Conservation (phyloP, 805 yeast genomes). For the Hanseniaspora nectarophila region DNA sequence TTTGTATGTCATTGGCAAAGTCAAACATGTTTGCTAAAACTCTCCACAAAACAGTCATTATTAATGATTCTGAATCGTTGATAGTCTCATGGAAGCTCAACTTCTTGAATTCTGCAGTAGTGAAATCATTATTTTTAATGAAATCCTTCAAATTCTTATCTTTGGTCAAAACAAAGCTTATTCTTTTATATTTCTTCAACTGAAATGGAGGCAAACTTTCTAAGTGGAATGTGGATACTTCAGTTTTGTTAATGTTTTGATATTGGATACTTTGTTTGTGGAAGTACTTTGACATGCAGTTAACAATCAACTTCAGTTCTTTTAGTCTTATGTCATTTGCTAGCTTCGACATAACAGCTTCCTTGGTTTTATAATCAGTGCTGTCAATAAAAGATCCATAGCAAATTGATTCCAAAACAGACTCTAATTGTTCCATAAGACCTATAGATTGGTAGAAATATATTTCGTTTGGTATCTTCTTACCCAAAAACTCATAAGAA, state of each 20-base stretch:
- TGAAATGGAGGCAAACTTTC: neutral
- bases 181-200: neutral
- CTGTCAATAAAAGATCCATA: constrained; percentile 11
- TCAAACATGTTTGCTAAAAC: neutral
- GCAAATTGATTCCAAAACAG: constrained; percentile 1
- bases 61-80: neutral
- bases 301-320: constrained; percentile 5
- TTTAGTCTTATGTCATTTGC: neutral
- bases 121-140: neutral
- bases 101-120: neutral
- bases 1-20: constrained; percentile 1
- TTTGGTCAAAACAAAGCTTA: neutral
- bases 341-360: neutral
- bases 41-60: constrained; percentile 7
- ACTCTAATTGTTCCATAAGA: constrained; percentile 30
- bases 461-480: constrained; percentile 74
- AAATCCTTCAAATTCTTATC: neutral
- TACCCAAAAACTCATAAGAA: constrained; percentile 69
- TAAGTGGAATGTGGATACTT: neutral
- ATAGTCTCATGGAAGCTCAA: neutral
- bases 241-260: neutral
- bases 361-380: neutral
- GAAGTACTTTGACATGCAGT: constrained; percentile 11
- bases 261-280: constrained; percentile 7
- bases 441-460: constrained; percentile 75